Conservation (phyloP, 441 rosid genomes). For the Mallotus repandus region DNA sequence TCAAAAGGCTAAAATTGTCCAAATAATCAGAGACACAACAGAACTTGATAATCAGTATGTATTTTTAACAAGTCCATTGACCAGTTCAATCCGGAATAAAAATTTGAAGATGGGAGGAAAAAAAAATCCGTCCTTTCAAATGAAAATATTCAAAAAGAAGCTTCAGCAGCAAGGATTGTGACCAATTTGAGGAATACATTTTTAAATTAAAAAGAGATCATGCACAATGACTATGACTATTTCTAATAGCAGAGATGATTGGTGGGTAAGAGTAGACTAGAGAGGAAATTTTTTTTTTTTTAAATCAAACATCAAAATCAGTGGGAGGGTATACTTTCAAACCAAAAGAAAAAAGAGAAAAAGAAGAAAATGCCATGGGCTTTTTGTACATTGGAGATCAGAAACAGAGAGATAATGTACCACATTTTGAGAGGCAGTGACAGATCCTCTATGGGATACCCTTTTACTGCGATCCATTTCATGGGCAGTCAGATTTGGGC, state of each 20-base stretch:
- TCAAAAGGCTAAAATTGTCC: background rate
- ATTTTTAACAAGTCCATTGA: background rate
- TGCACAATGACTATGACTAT: slow-evolving; percentile 15
- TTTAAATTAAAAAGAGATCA: too few relatives aligned
- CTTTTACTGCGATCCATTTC: slow-evolving; percentile 2
- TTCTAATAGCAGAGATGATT: slow-evolving; percentile 21
- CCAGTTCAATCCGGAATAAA: background rate
- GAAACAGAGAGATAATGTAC: slow-evolving; percentile 25
- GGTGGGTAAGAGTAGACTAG: background rate
- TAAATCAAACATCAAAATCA: slow-evolving; percentile 7
- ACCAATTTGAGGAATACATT: background rate
- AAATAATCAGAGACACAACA: background rate
- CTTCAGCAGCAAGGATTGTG: background rate
- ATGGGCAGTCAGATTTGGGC: slow-evolving; percentile 15
- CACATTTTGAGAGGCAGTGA: slow-evolving; percentile 27
- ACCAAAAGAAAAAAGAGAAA: too few relatives aligned
- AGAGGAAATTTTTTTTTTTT: too few relatives aligned
- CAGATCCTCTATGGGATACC: background rate
- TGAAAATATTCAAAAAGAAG: background rate
- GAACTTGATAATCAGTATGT: background rate
- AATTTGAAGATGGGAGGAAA: background rate
- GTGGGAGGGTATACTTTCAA: background rate
- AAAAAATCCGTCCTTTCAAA: background rate
- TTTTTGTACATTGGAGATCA: background rate
- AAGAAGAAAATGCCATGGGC: background rate